These are phyloP conservation scores for Blastobotrys americana DNA, from an alignment of 805 yeast species.

Conservation along the genomic window DNA sequence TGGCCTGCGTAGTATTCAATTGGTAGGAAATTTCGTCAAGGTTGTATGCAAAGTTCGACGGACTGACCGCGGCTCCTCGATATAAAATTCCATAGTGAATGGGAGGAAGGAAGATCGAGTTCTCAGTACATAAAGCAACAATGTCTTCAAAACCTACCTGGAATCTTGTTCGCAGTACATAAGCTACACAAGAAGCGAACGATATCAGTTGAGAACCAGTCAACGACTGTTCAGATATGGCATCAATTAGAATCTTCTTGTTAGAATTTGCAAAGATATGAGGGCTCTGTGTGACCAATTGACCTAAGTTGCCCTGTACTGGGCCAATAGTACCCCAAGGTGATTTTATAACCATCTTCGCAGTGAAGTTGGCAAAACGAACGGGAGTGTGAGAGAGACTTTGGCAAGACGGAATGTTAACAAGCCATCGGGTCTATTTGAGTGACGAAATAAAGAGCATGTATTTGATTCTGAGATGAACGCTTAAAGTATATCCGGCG, in stretches of 20 bases:
- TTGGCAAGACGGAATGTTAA: no score
- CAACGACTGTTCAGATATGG: constrained; percentile 15
- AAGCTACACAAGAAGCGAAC: constrained; percentile 18
- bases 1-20: constrained; percentile 19
- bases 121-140: constrained; percentile 26
- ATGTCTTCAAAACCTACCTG: constrained; percentile 25
- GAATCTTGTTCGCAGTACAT: constrained; percentile 17
- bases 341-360: constrained; percentile 11
- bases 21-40: constrained; percentile 30
- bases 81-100: constrained; percentile 26
- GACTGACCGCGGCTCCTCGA: constrained; percentile 28
- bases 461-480: no score
- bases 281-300: constrained; percentile 10
- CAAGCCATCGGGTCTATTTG: no score
- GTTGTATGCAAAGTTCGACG: constrained; percentile 30
- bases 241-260: constrained; percentile 16
- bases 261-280: constrained; percentile 8
- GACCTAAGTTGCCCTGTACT: constrained; percentile 14
- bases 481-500: no score
- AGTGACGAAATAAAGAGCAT: no score
- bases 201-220: constrained; percentile 13
- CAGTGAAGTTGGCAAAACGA: no score
- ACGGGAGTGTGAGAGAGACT: no score
- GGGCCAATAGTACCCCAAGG: constrained; percentile 16
- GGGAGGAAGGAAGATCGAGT: constrained; percentile 25